Conservation (phyloP, 176 grass and related monocot genomes). For the Bonia amplexicaulis region DNA sequence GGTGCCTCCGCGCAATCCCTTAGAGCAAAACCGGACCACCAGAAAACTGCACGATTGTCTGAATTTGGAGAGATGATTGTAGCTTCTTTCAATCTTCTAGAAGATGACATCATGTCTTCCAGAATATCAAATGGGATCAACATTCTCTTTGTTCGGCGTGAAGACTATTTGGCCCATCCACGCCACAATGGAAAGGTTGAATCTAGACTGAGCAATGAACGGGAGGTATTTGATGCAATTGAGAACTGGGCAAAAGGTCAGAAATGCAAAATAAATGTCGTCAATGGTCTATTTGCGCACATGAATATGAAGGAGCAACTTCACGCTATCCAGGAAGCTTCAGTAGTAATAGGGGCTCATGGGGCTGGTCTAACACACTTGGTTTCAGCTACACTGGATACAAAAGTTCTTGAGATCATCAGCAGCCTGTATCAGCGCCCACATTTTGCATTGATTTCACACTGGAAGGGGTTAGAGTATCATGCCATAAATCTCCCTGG, state of each 20-base stretch:
- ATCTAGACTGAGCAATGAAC: constrained; percentile 83
- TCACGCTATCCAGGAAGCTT: constrained; percentile 68
- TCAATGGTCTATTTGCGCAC: constrained; percentile 90
- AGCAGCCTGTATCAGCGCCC: constrained; percentile 77
- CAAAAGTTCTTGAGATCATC: constrained; percentile 92
- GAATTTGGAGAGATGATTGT: constrained; percentile 94
- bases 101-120: constrained; percentile 30
- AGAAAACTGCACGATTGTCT: constrained; percentile 79
- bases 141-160: constrained; percentile 89
- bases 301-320: constrained; percentile 95
- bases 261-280: constrained; percentile 75
- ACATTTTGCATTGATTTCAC: constrained; percentile 78
- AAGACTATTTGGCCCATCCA: constrained; percentile 93
- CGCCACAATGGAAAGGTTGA: constrained; percentile 86
- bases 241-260: constrained; percentile 64
- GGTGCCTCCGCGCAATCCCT: constrained; percentile 52
- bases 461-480: constrained; percentile 85
- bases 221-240: constrained; percentile 63
- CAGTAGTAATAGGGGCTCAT: constrained; percentile 85
- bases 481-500: constrained; percentile 76
- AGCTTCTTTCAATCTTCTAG: constrained; percentile 61
- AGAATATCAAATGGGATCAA: constrained; percentile 49
- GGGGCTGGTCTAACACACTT: constrained; percentile 91
- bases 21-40: constrained; percentile 33
- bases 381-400: constrained; percentile 59